Percentiles rank a stretch among this genome's conserved stretches.
These are phyloP conservation scores for Heritiera littoralis DNA, from an alignment of 345 rosid species.

Conservation along the genomic window DNA sequence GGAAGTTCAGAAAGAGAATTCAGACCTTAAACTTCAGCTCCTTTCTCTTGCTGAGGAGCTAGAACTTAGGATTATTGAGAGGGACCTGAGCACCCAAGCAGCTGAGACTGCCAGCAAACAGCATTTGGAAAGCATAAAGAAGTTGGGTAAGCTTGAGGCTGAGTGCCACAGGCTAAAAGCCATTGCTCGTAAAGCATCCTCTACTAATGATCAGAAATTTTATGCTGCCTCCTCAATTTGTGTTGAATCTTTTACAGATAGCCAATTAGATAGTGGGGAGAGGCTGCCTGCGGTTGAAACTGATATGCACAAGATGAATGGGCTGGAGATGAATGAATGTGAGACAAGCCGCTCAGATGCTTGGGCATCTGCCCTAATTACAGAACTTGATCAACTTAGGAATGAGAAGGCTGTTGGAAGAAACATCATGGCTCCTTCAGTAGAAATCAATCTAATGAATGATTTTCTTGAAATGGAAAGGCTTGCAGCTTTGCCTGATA, in stretches of 20 bases:
- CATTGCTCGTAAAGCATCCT: slow-evolving; percentile 44
- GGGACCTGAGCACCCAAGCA: slow-evolving; percentile 81
- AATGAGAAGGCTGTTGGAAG: slow-evolving; percentile 40
- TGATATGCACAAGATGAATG: slow-evolving; percentile 33
- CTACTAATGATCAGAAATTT: slow-evolving; percentile 34
- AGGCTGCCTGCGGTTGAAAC: slow-evolving; percentile 48
- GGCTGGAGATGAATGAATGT: slow-evolving; percentile 17
- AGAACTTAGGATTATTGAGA: slow-evolving; percentile 60
- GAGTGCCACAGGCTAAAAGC: slow-evolving; percentile 77
- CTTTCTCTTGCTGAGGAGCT: slow-evolving; percentile 59
- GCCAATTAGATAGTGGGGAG: slow-evolving; percentile 69
- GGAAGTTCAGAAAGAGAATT: slow-evolving; percentile 62
- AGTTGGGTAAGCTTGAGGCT: slow-evolving; percentile 69
- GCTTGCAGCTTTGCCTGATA: slow-evolving; percentile 60
- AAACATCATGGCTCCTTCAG: slow-evolving; percentile 41
- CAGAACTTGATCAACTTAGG: slow-evolving; percentile 42
- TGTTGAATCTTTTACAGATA: slow-evolving; percentile 61
- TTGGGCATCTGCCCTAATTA: slow-evolving; percentile 35
- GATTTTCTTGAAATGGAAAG: slow-evolving; percentile 97
- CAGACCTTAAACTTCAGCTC: slow-evolving; percentile 51
- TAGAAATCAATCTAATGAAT: slow-evolving; percentile 78
- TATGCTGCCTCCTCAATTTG: slow-evolving; percentile 47
- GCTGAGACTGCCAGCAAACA: slow-evolving; percentile 96
- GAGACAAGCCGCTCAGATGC: slow-evolving; percentile 38
- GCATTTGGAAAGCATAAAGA: slow-evolving; percentile 77